Evolutionary conservation across 208 protist species (phyloP).

Genomic region (Acanthamoeba healyi): DNA sequence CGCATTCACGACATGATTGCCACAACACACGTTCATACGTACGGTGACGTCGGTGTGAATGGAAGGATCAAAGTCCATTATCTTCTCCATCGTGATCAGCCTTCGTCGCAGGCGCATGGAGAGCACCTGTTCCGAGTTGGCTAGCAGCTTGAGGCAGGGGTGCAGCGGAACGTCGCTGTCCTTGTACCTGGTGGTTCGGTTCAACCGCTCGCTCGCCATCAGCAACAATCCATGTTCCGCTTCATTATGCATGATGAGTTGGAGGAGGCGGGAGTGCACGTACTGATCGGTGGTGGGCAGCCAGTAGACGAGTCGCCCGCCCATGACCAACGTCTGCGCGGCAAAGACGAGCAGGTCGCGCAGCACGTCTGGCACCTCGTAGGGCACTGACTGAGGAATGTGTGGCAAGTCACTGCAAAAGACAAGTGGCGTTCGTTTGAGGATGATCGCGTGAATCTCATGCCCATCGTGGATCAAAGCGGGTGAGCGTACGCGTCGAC

Average conservation of each 20-base stretch:
- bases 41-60: slow-evolving; percentile 70
- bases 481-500: slow-evolving; percentile 53
- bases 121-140: slow-evolving; percentile 92
- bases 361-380: slow-evolving; percentile 89
- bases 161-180: slow-evolving; percentile 94
- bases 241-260: background rate
- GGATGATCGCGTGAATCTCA: too few relatives aligned
- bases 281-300: slow-evolving; percentile 94
- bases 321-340: slow-evolving; percentile 92
- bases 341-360: slow-evolving; percentile 95
- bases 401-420: slow-evolving; percentile 28
- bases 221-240: too few relatives aligned
- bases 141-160: slow-evolving; percentile 92
- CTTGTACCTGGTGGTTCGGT: slow-evolving; percentile 92
- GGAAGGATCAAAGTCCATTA: slow-evolving; percentile 69
- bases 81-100: slow-evolving; percentile 90
- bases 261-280: background rate
- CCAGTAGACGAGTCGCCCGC: slow-evolving; percentile 95
- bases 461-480: too few relatives aligned
- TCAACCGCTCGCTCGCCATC: too few relatives aligned
- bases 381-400: slow-evolving; percentile 82
- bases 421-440: background rate
- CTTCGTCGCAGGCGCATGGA: slow-evolving; percentile 83
- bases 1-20: too few relatives aligned
- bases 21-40: background rate